These are phyloP conservation scores for Cryptococcus maquisensis DNA, from an alignment of 1,284 basidiomycete species.

Conservation along the genomic window DNA sequence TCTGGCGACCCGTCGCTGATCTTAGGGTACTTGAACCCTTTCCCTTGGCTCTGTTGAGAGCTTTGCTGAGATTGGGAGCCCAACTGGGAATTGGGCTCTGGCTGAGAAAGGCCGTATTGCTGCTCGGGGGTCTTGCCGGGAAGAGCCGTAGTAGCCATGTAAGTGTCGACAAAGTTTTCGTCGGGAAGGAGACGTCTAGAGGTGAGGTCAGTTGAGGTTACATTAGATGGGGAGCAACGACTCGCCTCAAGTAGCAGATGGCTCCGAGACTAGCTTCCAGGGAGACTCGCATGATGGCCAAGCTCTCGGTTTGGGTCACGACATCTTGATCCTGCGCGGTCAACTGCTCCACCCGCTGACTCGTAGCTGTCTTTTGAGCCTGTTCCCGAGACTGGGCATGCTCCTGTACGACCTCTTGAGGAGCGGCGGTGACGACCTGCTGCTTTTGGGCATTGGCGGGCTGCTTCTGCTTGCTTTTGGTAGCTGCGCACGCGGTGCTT, in stretches of 20 bases:
- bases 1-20: not conserved
- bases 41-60: not conserved
- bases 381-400: not conserved
- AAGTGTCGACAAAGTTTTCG: conserved; percentile 2
- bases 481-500: not conserved
- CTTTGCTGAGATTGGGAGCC: not conserved
- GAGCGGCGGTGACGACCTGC: not conserved
- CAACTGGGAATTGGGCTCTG: not conserved
- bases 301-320: conserved; percentile 9
- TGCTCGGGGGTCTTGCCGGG: not conserved
- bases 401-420: not conserved
- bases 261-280: conserved; percentile 10
- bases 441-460: not conserved
- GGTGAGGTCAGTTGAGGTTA: not conserved
- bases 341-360: not conserved
- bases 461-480: not conserved
- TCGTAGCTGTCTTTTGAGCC: not conserved
- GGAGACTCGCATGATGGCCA: conserved; percentile 1
- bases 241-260: conserved; percentile 17
- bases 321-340: conserved; percentile 1
- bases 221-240: not conserved
- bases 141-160: conserved; percentile 4
- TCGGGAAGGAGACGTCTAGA: conserved; percentile 9
- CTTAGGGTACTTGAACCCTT: not conserved
- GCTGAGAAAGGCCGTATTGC: not conserved